Base-by-base conservation (phyloP, 1,139 yeast species). In the Eremothecium sinecaudum region DNA sequence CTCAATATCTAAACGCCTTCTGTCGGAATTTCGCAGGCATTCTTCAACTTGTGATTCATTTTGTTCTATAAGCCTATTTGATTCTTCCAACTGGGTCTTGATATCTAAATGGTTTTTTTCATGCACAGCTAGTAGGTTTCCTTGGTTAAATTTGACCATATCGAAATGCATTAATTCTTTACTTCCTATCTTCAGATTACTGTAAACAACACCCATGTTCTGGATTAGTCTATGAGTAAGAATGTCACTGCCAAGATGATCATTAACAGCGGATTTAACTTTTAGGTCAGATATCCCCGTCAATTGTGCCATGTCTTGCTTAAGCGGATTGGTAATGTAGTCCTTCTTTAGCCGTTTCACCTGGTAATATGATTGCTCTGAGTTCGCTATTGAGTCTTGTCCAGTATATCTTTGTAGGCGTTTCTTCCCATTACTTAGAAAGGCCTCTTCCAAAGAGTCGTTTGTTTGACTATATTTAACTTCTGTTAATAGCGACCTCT, bases 401-500 rank as follows among this genome's bases (percentile, higher is more conserved):
- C 34, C 36, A 11, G 38, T 45, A 20, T 34, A 32, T 24, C 38
- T 40, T 31, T 49, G 44, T 11, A 48, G 48, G 31, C 51, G 48
- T 35, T 48, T 46, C 44, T 44, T 51, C 13, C 44, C 49, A 20
- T 36, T 45, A 7, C 39, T 32, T n/a, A n/a, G n/a, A 25, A 52
- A 51, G 1, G 51, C 54, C 2, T 43, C 50, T 26, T 54, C 56
- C 13, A 53, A 32, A 18, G 46, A 46, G 29, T 50, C 53, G 30
- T 53, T 55, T 22, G 40, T 40, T 26, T 67, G 73, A 11, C 62
- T 59, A 24, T 71, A 78, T 38, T 71, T 75, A 2, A 82, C 93
- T 51, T 84, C 94, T 0, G 90, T 79, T 33, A 83, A 61, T 37
- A 84, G 60, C 0, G 92, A 78, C 44, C 75, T 69, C 52, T 83